phyloP scores from a whole-genome alignment of 257 asterid genomes.

The Nicotiana paniculata region DNA sequence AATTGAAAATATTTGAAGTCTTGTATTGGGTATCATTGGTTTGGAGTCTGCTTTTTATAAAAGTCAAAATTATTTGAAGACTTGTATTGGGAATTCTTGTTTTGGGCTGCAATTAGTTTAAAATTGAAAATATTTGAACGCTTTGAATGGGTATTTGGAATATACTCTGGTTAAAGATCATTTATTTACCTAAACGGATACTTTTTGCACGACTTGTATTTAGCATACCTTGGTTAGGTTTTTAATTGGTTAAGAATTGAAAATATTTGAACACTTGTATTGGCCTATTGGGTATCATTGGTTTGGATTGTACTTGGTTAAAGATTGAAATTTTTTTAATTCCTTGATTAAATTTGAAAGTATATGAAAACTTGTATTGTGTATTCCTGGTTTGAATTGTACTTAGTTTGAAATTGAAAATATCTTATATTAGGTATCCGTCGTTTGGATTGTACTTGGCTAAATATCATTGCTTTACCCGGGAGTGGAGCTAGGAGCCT shows the following conservation, averaged over 20 bases:
- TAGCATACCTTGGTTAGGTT: background rate
- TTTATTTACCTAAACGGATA: no score
- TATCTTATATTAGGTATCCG: background rate
- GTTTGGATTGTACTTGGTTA: slow-evolving; percentile 1
- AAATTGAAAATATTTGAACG: no score
- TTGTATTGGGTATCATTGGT: background rate
- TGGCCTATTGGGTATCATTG: background rate
- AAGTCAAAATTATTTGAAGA: background rate
- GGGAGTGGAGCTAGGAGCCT: no score
- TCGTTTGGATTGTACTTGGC: background rate
- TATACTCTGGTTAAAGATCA: no score
- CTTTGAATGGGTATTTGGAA: background rate
- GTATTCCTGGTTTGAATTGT: background rate
- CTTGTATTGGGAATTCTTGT: background rate
- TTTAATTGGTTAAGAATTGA: background rate
- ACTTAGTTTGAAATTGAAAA: background rate
- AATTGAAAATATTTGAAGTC: background rate
- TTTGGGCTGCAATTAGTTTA: background rate
- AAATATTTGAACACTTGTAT: background rate
- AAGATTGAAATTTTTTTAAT: background rate
- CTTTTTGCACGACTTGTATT: no score
- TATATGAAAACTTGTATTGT: background rate
- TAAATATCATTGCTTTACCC: background rate
- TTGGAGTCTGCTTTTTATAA: background rate
- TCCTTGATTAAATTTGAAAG: background rate